phyloP scores from a whole-genome alignment of 208 protist genomes.

The Balamuthia mandrillaris region DNA sequence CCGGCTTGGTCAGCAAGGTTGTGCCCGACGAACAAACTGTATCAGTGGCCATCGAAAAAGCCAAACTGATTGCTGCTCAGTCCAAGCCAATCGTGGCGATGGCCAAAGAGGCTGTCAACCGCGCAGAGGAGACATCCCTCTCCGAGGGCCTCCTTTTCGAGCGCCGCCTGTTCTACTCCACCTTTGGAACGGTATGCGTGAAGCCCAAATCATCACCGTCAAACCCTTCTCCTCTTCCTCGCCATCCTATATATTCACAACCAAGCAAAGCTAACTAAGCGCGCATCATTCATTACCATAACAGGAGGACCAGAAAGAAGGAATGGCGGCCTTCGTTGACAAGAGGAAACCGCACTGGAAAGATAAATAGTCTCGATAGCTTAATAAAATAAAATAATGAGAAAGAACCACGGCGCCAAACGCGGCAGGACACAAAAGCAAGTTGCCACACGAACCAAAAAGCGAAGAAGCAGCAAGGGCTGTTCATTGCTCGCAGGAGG shows the following conservation, averaged over 20 bases:
- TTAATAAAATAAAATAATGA: too few species aligned
- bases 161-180: constrained; percentile 70
- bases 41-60: constrained; percentile 53
- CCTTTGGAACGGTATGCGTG: constrained; percentile 64
- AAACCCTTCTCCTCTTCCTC: neutral
- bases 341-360: neutral
- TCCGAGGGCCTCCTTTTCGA: constrained; percentile 69
- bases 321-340: constrained; percentile 75
- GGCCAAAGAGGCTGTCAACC: constrained; percentile 62
- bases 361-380: neutral
- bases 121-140: constrained; percentile 8
- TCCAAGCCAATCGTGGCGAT: constrained; percentile 57
- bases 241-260: neutral
- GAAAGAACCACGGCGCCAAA: too few species aligned
- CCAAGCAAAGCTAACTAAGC: neutral
- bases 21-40: constrained; percentile 65
- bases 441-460: too few species aligned
- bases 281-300: too few species aligned
- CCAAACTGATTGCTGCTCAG: constrained; percentile 62
- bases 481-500: too few species aligned
- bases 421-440: too few species aligned
- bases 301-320: constrained; percentile 75
- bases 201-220: too few species aligned
- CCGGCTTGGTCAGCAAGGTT: constrained; percentile 64
- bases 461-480: too few species aligned